Evolutionary conservation across 371 early-diverging fungal species (phyloP), one percentile per base, ranked within the genome.

Genomic region (Coemansia sp.): DNA sequence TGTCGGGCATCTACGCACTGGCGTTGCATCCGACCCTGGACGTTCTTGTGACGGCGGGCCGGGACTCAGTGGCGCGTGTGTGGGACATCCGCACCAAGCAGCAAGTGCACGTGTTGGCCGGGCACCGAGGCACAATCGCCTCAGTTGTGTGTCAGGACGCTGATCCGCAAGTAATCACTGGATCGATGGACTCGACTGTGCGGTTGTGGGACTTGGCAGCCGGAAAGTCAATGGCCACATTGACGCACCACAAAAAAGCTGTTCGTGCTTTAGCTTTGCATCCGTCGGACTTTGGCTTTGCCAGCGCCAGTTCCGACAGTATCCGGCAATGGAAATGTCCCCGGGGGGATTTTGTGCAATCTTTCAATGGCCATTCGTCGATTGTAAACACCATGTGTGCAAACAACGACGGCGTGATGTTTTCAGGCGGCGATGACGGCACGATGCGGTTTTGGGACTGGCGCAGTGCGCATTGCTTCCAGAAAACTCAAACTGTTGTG

Each of bases 11-110:
- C 16, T 98, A 95, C 72, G 83, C 92, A 5, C 67, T 98, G 52
- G 87, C 89, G 29, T 76, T 98, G 42, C 97, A 97, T 79, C 98
- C 98, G 4, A 93, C 92, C 1, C 84, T 97, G 40, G 98, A 98
- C 67, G 84, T 97, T 1, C 80, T 97, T 29, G 94, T 96, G 22
- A 95, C 97, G 5, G 92, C 92, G 55, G 98, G 99, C 3, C 88
- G 99, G 61, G 99, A 98, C 82, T 90, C 97, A 8, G 88, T 91
- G 11, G 95, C 92, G 29, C 85, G 99, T 55, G 96, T 95, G 5
- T 98, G 97, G 98, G 98, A 98, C 78, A 95, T 97, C 89, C 87
- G 99, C 63, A 97, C 99, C 37, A 96, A 94, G 77, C 88, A 91
- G 64, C 89, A 89, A 52, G 86, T 95, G n/a, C 95, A 92, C 64